Base-by-base conservation (phyloP, 1,139 yeast species). In the Arxiozyma heterogenica region DNA sequence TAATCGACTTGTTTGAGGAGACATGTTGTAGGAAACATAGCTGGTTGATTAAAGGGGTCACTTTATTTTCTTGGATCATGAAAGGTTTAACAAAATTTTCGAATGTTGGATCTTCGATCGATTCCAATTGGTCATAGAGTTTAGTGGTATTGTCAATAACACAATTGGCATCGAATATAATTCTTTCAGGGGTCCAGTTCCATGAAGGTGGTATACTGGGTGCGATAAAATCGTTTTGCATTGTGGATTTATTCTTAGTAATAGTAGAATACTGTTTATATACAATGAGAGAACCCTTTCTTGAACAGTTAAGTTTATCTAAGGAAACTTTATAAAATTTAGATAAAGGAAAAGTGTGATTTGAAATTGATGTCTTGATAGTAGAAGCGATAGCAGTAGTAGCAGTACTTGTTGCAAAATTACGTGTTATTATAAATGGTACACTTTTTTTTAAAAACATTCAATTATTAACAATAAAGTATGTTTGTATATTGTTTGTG, bases 11-110 rank as follows among this genome's bases (percentile, higher is more conserved):
- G 58, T 78, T 75, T 15, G 81, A 64, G 2, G 91, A 83, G 20
- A 87, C 91, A 60, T 83, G 81, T 67, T 82, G 87, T 64, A 80
- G 82, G 65, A 87, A 86, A 6, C 82, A 73, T 60, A 84, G 65
- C 59, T 78, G 83, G 59, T 75, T 76, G 41, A 73, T 72, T 15
- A 74, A 57, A 17, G 76, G 75, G 7, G 73, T 69, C 51, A 74
- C 73, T 30, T 68, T 71, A 63, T 85, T 81, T 59, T 79, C 81
- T 55, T 74, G 70, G 44, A 73, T 67, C 17, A 82, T 78, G 56
- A 73, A 75, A 17, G 84, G 83, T 51, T 70, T 66, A 55, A 86
- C 74, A 9, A 81, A 79, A 51, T 73, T 75, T 4, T 81, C 85
- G 56, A 85, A 69, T 0, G 83, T 75, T 17, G 90, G 86, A 38